Evolutionary conservation across 768 basidiomycete genomes (phyloP).

Genomic region (Mycena galopus): DNA sequence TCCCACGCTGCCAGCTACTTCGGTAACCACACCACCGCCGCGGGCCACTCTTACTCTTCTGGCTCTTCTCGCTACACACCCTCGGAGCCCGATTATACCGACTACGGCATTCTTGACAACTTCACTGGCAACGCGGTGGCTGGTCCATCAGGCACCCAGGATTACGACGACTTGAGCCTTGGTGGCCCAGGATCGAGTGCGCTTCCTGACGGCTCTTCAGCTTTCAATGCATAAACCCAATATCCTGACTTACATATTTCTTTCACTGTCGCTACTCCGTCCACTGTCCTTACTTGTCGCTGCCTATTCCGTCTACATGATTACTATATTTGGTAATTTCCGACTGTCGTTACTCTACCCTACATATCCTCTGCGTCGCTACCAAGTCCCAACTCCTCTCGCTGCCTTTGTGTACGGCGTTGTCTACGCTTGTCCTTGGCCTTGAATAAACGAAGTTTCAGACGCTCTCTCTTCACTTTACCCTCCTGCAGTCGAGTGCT

Average conservation of each 20-base stretch:
- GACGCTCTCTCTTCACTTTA: neutral
- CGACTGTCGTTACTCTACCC: constrained; percentile 2
- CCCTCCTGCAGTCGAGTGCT: neutral
- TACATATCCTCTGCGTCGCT: constrained; percentile 1
- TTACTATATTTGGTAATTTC: neutral
- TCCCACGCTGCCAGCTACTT: constrained; percentile 8
- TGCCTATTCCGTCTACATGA: neutral
- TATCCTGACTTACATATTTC: neutral
- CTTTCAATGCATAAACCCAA: neutral
- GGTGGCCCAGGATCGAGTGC: too few species aligned
- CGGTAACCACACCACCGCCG: too few species aligned
- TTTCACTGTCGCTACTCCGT: neutral
- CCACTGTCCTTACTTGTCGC: neutral
- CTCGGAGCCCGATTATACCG: neutral
- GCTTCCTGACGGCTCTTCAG: neutral
- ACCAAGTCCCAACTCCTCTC: constrained; percentile 1
- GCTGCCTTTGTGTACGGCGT: neutral
- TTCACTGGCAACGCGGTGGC: neutral
- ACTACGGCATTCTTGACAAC: neutral
- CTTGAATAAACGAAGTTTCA: constrained; percentile 7
- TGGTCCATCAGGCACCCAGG: neutral
- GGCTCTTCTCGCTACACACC: neutral
- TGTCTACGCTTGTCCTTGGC: neutral
- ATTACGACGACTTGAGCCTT: neutral
- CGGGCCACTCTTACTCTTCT: neutral